Evolutionary conservation across 1,284 basidiomycete species (phyloP), one percentile per base, ranked within the genome.

Genomic region (Malassezia furfur): DNA sequence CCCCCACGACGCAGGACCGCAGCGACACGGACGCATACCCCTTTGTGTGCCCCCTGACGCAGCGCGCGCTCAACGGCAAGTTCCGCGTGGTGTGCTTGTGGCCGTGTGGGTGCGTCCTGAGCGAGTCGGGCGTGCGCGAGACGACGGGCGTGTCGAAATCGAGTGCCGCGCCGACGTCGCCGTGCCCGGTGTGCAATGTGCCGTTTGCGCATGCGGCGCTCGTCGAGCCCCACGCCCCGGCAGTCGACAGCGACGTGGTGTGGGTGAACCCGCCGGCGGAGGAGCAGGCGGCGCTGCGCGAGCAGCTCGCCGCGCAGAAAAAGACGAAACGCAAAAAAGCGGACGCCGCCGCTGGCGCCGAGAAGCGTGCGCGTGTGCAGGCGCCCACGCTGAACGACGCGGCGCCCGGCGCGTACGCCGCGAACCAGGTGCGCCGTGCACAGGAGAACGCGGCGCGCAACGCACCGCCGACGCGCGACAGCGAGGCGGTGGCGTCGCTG

Each of bases 21-120:
- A 44, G 40, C 21, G 55, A 55, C 5, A 21, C 25, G n/a, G 39
- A 28, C 6, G 40, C 62, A 31, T 66, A 62, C 37, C 64, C 70
- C 1, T 73, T 64, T 57, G 44, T 61, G 41, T 74, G 72, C 38
- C 68, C 72, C 5, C 64, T 74, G 15, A 70, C 68, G 3, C 52
- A 55, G 38, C 61, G 62, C 31, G 61, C 63, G 40, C 65, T 74
- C 64, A 69, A 72, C 50, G 72, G 72, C 10, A 63, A 61, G 41
- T 59, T 65, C 35, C 60, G 61, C 11, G 72, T 68, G 45, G 62
- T 73, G 35, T 73, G 68, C 51, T 50, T 74, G 4, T 45, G 53
- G 25, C 31, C 45, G 21, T 71, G 67, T 39, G 70, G 72, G 0
- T 70, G 67, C 55, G 67, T 63, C 3, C 54, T 74, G 55, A 66